Evolutionary conservation across 352 stramenopile genomes (phyloP), one percentile per base, ranked within the genome.

Genomic region (Phytophthora pluvialis): DNA sequence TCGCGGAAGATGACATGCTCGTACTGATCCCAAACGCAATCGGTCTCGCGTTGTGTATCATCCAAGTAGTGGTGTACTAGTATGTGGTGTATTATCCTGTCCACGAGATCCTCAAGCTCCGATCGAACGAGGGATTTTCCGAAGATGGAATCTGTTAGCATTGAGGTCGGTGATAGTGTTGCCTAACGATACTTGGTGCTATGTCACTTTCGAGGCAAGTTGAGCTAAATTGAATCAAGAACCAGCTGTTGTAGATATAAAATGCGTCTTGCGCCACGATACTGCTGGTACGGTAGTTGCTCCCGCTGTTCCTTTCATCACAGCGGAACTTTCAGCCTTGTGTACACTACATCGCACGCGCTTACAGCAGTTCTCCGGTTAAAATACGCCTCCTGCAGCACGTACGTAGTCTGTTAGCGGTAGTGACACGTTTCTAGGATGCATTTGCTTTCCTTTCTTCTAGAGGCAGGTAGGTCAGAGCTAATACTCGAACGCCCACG

Each of bases 401-500:
- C 21, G 21, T 21, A 21, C 21, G 21, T 21, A 21, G 39, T 51
- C 18, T 60, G 51, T 57, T 50, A 49, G 56, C 9, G 44, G 13
- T 64, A 50, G 10, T 54, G 32, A 49, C 49, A 60, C 11, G 10
- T 62, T 55, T 13, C 32, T 57, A 40, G n/a, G 40, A 26, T 51
- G 42, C 49, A 53, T 54, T 32, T 8, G 31, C 9, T 15, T 15
- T 38, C 32, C 25, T 6, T 21, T 18, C 21, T 3, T 5, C 44
- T 38, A 8, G 21, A 25, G 25, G 8, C 3, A 36, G 8, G 7
- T 31, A 53, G 26, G 4, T 25, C 32, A 38, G 18, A 11, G 33
- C 49, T 78, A 91, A 58, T 77, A 63, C 68, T 94, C 86, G 51
- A 89, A 93, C 0, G 83, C 86, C 86, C 86, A 94, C 53, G 80